These are phyloP conservation scores for Amanita jacksonii DNA, from an alignment of 768 basidiomycete genomes.

Conservation along the genomic window DNA sequence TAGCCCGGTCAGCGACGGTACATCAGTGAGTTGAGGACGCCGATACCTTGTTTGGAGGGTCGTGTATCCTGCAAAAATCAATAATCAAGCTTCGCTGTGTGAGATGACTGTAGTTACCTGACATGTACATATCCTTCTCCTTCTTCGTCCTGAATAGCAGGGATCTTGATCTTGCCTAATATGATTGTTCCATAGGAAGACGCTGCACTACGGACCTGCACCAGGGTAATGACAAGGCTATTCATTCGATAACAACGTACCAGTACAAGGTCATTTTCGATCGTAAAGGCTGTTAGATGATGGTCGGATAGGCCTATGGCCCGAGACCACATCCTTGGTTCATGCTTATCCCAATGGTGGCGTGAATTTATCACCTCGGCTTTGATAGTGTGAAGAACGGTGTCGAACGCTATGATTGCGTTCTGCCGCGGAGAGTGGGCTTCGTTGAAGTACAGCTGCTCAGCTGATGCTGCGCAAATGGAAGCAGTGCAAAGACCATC, in stretches of 20 bases:
- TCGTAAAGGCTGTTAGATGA: conserved; percentile 41
- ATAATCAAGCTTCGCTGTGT: conserved; percentile 3
- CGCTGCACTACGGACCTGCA: conserved; percentile 40
- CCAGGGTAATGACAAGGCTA: conserved; percentile 21
- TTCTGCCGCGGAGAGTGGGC: conserved; percentile 52
- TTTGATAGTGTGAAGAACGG: conserved; percentile 48
- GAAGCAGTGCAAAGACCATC: background rate
- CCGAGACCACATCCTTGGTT: conserved; percentile 63
- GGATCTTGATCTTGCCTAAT: conserved; percentile 67
- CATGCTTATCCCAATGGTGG: conserved; percentile 61
- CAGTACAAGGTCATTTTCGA: conserved; percentile 34
- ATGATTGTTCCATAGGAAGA: conserved; percentile 65
- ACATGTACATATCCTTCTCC: conserved; percentile 65
- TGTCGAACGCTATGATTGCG: conserved; percentile 56
- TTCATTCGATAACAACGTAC: conserved; percentile 17
- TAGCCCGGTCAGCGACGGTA: conserved; percentile 16
- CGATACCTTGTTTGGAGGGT: conserved; percentile 62
- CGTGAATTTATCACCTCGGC: conserved; percentile 58
- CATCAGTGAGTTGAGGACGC: conserved; percentile 2
- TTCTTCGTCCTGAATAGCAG: conserved; percentile 50
- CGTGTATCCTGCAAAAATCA: conserved; percentile 47
- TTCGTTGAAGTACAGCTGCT: conserved; percentile 46
- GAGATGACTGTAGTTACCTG: conserved; percentile 33
- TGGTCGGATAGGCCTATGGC: conserved; percentile 42
- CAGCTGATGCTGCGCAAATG: conserved; percentile 38